A percentile compares a stretch with the other conserved stretches of the same genome.
Evolutionary conservation across 768 basidiomycete species (phyloP).

Genomic region (Pleurotus tuber-regium): DNA sequence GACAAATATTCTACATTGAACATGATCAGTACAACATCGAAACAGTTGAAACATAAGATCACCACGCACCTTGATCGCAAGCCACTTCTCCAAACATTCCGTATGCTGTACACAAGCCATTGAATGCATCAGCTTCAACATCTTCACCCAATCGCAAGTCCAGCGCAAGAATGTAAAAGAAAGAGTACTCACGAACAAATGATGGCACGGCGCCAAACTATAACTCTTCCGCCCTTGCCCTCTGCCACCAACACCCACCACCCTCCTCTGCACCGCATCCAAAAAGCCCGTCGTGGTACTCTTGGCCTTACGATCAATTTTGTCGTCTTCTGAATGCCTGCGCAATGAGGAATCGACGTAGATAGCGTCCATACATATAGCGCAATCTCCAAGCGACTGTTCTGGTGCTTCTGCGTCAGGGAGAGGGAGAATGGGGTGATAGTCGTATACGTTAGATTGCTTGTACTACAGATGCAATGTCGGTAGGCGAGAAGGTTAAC

Average conservation of each 20-base stretch:
- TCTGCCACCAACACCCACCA: constrained; percentile 25
- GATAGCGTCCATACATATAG: constrained; percentile 93
- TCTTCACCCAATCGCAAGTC: too few relatives aligned
- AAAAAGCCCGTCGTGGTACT: constrained; percentile 36
- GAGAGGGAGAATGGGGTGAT: constrained; percentile 75
- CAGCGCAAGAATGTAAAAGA: too few relatives aligned
- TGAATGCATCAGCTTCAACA: too few relatives aligned
- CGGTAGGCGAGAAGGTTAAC: too few relatives aligned
- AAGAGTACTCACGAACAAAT: constrained; percentile 69
- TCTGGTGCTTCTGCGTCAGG: constrained; percentile 75
- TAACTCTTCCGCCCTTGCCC: constrained; percentile 61
- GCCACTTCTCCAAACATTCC: constrained; percentile 84
- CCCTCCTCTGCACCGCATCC: constrained; percentile 42
- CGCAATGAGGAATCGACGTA: constrained; percentile 43
- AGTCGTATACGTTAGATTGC: constrained; percentile 69
- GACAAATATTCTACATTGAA: constrained; percentile 73
- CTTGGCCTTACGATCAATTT: constrained; percentile 23
- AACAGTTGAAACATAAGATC: neutral
- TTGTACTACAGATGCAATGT: constrained; percentile 42
- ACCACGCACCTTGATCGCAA: constrained; percentile 62
- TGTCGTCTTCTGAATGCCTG: constrained; percentile 30
- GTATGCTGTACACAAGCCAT: constrained; percentile 63
- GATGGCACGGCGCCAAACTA: constrained; percentile 86
- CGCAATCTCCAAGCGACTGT: constrained; percentile 79
- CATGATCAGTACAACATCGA: constrained; percentile 1